Percentiles rank a stretch among this genome's conserved stretches.
Evolutionary conservation across 371 early-diverging fungal species (phyloP).

Genomic region (Mucor ambiguus): DNA sequence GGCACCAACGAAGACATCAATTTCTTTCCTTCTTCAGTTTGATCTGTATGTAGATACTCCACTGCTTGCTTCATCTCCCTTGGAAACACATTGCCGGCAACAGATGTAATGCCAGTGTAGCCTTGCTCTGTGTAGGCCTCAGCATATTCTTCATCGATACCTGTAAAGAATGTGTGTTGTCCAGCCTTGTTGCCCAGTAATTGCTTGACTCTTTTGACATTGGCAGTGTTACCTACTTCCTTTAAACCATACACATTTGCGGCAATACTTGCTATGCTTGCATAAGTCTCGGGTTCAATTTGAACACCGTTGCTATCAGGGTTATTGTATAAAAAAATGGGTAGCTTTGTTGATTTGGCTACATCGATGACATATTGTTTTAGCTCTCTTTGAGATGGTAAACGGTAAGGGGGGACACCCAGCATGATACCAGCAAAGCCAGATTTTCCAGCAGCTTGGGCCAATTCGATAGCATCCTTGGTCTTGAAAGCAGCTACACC

Average conservation of each 20-base stretch:
- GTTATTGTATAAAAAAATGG: constrained; percentile 36
- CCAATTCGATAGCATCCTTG: constrained; percentile 30
- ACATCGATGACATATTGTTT: constrained; percentile 22
- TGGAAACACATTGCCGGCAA: constrained; percentile 30
- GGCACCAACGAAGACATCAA: constrained; percentile 11
- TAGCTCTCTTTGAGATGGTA: constrained; percentile 24
- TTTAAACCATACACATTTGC: constrained; percentile 28
- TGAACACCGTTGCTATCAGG: constrained; percentile 27
- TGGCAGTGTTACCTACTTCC: constrained; percentile 27
- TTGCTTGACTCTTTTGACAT: constrained; percentile 25
- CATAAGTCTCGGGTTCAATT: constrained; percentile 28
- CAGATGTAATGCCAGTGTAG: constrained; percentile 29
- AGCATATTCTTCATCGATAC: constrained; percentile 15
- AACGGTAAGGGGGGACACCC: constrained; percentile 36
- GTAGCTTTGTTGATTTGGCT: constrained; percentile 15
- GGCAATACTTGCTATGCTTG: background rate
- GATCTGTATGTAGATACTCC: constrained; percentile 7
- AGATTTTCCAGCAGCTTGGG: constrained; percentile 18
- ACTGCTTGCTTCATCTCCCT: constrained; percentile 15
- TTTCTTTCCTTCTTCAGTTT: constrained; percentile 18
- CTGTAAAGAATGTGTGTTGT: constrained; percentile 21
- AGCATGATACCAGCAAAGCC: constrained; percentile 34
- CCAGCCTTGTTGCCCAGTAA: background rate
- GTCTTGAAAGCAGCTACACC: constrained; percentile 42
- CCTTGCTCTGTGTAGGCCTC: constrained; percentile 16